phyloP scores from a whole-genome alignment of 2,329 filamentous ascomycete species.

The Aspergillus nomiae region DNA sequence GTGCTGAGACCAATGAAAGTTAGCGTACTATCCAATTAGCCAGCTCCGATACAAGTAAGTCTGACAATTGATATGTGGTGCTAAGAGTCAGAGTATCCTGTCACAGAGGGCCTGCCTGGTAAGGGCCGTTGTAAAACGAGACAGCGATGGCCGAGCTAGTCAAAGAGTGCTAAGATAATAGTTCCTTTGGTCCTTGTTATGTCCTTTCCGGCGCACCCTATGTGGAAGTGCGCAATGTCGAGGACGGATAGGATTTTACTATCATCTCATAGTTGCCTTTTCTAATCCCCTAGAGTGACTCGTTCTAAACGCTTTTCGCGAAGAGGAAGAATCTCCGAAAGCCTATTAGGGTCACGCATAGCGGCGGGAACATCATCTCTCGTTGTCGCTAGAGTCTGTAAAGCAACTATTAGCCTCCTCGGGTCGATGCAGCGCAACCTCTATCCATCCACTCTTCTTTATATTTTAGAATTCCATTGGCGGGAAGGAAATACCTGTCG shows the following conservation, averaged over 20 bases:
- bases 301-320: conserved; percentile 69
- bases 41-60: background rate
- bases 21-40: background rate
- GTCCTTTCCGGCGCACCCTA: background rate
- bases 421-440: background rate
- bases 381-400: conserved; percentile 53
- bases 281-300: conserved; percentile 32
- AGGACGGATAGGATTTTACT: background rate
- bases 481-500: conserved; percentile 57
- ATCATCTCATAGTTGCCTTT: background rate
- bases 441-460: background rate
- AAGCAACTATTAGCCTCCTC: conserved; percentile 7
- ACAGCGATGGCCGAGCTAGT: background rate
- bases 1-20: background rate
- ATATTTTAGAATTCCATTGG: background rate
- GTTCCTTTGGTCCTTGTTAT: background rate
- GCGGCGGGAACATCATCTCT: conserved; percentile 75
- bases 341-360: conserved; percentile 76
- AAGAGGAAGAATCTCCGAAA: conserved; percentile 69
- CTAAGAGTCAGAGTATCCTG: background rate
- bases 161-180: background rate
- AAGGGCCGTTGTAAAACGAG: background rate
- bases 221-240: background rate
- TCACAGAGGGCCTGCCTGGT: background rate
- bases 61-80: background rate